Evolutionary conservation across 1,139 yeast genomes (phyloP), one percentile per base, ranked within the genome.

Genomic region (Blastobotrys petasosporus): DNA sequence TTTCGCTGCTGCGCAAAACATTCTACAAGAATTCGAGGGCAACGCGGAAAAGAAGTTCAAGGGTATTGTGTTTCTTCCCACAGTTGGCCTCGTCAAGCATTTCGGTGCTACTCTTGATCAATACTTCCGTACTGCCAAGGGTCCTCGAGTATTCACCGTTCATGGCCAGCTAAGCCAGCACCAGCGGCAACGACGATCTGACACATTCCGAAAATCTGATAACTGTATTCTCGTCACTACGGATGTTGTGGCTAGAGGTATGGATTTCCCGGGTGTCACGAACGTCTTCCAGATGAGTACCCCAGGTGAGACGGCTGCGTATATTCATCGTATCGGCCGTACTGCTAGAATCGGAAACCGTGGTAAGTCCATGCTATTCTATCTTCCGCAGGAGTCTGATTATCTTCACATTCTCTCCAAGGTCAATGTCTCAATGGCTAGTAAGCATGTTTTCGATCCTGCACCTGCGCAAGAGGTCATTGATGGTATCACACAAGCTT

Each of bases 201-300:
- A 69, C 45, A 62, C 58, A 17, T 86, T 83, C 71, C 75, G 83
- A 60, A 63, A 60, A 38, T 59, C 72, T 29, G 59, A 66, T 35
- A 66, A 70, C 25, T 82, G 85, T 47, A 61, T 90, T 37, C 71
- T 90, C 47, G 76, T 90, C 42, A 83, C 94, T 39, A 86, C 96
- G 1, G 95, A 90, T 67, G 97, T 92, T 46, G 95, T 92, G 53
- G 97, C 97, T 2, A 80, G 97, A 69, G 97, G 98, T 59, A 81
- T 92, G 81, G 96, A 88, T 69, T 85, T 88, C 74, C 90, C 88
- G 42, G 79, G 79, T 57, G 94, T 92, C 31, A 69, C 85, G 25
- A 84, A 85, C 58, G 96, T 88, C 45, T 69, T 84, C 59, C 96
- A 88, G 68, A 65, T 85, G 48, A 82, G 87, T 54, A 75, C 82